A percentile compares a stretch with the other conserved stretches of the same genome.
These are phyloP conservation scores for Oldenlandia corymbosa DNA, from an alignment of 257 asterid genomes.

Conservation along the genomic window DNA sequence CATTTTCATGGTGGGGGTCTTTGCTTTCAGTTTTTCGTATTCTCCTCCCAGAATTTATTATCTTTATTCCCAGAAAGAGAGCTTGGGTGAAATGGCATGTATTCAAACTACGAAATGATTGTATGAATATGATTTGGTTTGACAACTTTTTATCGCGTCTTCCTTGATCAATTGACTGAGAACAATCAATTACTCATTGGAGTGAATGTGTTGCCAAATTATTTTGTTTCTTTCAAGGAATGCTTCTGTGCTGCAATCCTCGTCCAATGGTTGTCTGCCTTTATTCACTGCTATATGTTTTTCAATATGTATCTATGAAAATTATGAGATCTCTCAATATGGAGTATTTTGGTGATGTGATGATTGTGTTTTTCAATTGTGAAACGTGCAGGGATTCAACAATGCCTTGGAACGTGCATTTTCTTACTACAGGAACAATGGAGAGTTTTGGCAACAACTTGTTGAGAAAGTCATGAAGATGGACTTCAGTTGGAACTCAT, in stretches of 20 bases:
- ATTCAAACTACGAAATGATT: too few species aligned
- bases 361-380: background rate
- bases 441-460: slow-evolving; percentile 61
- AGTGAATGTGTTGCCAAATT: too few species aligned
- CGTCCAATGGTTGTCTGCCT: background rate
- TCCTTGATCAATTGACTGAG: too few species aligned
- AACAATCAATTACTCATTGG: too few species aligned
- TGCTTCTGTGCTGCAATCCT: too few species aligned
- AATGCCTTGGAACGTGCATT: slow-evolving; percentile 72
- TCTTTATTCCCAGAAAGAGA: too few species aligned
- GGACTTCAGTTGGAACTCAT: slow-evolving; percentile 91
- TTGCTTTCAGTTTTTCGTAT: background rate
- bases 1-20: background rate
- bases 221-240: too few species aligned
- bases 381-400: slow-evolving; percentile 50
- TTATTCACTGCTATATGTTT: background rate
- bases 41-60: too few species aligned
- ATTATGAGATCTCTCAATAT: background rate
- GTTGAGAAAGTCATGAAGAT: slow-evolving; percentile 76
- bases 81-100: too few species aligned
- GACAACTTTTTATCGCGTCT: too few species aligned
- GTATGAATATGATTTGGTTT: too few species aligned
- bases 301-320: background rate
- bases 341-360: background rate
- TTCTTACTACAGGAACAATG: slow-evolving; percentile 42